Evolutionary conservation across 192 early-diverging fungal species (phyloP), one percentile per base, ranked within the genome.

Genomic region (Entomortierella beljakovae): DNA sequence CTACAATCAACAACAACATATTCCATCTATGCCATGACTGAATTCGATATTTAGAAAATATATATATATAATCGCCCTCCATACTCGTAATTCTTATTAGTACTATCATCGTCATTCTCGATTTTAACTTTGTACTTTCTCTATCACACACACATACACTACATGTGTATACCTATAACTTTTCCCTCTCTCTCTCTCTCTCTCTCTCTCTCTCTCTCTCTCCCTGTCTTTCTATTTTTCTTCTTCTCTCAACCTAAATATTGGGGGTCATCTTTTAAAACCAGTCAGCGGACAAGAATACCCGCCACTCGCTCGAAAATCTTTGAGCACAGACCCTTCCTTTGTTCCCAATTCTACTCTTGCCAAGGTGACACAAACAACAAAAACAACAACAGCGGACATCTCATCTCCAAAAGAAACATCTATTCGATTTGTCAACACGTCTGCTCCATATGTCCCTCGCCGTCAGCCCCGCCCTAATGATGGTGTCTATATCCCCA

Each of bases 351-450:
- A 50, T 29, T 42, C 35, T 23, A 26, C n/a, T 34, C 0, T 29
- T 18, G 54, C 31, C 23, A 55, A 18, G 22, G 25, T 31, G 53
- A 57, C 42, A 16, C 38, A 22, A 49, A 62, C 22, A 23, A 48
- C 34, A 29, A 22, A 26, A 0, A 64, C 52, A 22, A 56, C 61
- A 52, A 57, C 20, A 10, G 53, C 20, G 0, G 13, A 13, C 37
- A 38, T 13, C 6, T 38, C 37, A 13, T 38, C 37, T 38, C 13
- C 37, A 38, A 13, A 8, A 6, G 15, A 34, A 6, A 73, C 58
- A 34, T 35, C 56, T 10, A 32, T 64, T 22, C 71, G 63, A 32
- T 79, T 79, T 48, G 69, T 79, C 53, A 68, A 79, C 55, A 63
- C 51, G 6, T 9, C 33, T 6, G 65, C 66, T 0, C 74, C 74